These are phyloP conservation scores for Botrytis byssoidea DNA, from an alignment of 2,329 filamentous ascomycete genomes.

Conservation along the genomic window DNA sequence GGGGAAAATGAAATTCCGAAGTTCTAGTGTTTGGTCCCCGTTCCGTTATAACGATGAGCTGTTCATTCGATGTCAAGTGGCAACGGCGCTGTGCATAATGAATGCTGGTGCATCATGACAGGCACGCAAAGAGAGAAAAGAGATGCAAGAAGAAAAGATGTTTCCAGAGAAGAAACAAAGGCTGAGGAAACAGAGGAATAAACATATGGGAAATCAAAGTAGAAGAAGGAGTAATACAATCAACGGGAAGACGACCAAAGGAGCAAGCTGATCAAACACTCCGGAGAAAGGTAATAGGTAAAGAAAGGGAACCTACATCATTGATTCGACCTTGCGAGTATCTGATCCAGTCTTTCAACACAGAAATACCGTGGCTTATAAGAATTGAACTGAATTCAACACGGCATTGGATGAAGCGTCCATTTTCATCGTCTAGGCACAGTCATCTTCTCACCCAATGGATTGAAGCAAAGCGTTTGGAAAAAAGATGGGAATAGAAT, in stretches of 20 bases:
- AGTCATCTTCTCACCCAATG: background rate
- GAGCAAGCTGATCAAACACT: background rate
- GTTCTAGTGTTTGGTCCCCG: background rate
- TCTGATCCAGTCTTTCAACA: background rate
- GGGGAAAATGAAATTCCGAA: conserved; percentile 2
- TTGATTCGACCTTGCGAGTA: conserved; percentile 1
- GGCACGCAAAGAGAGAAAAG: background rate
- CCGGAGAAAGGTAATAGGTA: background rate
- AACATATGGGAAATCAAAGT: background rate
- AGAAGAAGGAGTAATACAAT: conserved; percentile 1
- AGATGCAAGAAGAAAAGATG: background rate
- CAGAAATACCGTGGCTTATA: background rate
- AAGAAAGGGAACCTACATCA: background rate
- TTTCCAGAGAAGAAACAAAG: background rate
- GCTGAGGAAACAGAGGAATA: background rate
- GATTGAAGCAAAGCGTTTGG: background rate
- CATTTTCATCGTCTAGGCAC: background rate
- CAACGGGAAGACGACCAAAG: background rate
- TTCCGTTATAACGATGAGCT: conserved; percentile 2
- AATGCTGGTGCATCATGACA: conserved; percentile 11
- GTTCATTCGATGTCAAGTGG: conserved; percentile 17
- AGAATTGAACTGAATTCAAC: background rate
- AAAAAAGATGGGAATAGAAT: background rate
- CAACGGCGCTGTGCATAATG: background rate
- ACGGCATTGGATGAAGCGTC: conserved; percentile 3